Percentiles rank a stretch among this genome's conserved stretches.
Conservation (phyloP, 2,329 filamentous ascomycete genomes). For the Epichloe gansuensis region DNA sequence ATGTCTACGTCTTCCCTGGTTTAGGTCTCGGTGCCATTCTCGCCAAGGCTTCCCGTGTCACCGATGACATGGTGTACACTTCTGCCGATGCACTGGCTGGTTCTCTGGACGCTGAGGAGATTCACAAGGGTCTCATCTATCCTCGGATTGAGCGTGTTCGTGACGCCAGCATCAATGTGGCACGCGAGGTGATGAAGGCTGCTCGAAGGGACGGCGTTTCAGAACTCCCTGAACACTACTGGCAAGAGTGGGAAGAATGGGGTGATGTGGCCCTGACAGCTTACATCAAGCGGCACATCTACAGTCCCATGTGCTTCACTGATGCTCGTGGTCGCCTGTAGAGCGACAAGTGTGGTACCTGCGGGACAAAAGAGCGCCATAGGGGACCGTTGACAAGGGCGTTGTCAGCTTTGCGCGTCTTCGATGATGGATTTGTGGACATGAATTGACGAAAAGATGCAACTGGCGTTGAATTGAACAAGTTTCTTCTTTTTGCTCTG, state of each 20-base stretch:
- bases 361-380: not conserved
- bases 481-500: not conserved
- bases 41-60: slow-evolving; percentile 74
- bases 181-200: slow-evolving; percentile 85
- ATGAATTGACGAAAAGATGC: not conserved
- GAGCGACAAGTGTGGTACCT: not conserved
- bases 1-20: slow-evolving; percentile 90
- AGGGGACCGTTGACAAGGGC: not conserved
- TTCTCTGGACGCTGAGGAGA: slow-evolving; percentile 69
- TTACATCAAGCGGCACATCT: slow-evolving; percentile 49
- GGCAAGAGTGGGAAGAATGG: slow-evolving; percentile 63
- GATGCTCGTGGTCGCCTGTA: slow-evolving; percentile 24
- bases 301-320: slow-evolving; percentile 40
- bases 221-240: slow-evolving; percentile 52
- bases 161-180: slow-evolving; percentile 76
- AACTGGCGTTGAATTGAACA: not conserved
- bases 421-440: not conserved
- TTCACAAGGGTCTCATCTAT: slow-evolving; percentile 77
- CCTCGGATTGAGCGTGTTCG: slow-evolving; percentile 83
- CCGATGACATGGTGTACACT: slow-evolving; percentile 94
- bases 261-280: slow-evolving; percentile 48
- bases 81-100: slow-evolving; percentile 72
- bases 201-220: slow-evolving; percentile 74
- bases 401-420: not conserved
- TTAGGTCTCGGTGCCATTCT: slow-evolving; percentile 90